These are phyloP conservation scores for Medicago ruthenica DNA, from an alignment of 306 rosid species.

Conservation along the genomic window DNA sequence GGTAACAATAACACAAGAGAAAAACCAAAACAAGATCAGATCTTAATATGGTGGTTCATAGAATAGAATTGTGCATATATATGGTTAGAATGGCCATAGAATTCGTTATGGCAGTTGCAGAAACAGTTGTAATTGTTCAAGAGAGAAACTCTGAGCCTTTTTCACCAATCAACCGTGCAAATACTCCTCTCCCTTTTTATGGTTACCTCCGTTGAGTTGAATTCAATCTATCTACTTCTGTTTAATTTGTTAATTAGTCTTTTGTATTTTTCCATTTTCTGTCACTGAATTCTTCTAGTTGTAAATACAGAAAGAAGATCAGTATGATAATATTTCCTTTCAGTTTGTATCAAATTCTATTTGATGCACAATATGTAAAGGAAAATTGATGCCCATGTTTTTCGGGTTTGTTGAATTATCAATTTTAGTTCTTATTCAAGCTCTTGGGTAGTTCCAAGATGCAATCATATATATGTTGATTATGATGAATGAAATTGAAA, in stretches of 20 bases:
- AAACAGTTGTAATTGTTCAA: conserved; percentile 64
- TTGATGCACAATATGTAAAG: conserved; percentile 21
- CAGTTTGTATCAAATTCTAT: conserved; percentile 2
- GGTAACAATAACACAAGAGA: too few relatives aligned
- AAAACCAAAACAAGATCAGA: not conserved
- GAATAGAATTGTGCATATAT: conserved; percentile 63
- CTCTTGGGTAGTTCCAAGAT: not conserved
- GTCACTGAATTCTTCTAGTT: not conserved
- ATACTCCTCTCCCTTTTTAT: conserved; percentile 55
- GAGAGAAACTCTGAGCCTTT: conserved; percentile 45
- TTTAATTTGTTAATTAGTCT: not conserved
- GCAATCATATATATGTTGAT: not conserved
- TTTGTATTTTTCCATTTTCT: not conserved
- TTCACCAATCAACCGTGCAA: conserved; percentile 30
- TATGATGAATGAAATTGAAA: conserved; percentile 19
- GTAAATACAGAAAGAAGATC: conserved; percentile 6
- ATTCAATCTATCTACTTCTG: not conserved
- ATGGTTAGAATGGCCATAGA: conserved; percentile 70
- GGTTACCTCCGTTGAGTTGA: conserved; percentile 58
- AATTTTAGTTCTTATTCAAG: not conserved
- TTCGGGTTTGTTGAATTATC: conserved; percentile 32
- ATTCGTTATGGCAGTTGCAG: conserved; percentile 71
- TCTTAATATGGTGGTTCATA: conserved; percentile 60
- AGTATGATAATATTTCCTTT: not conserved
- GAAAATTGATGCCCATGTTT: conserved; percentile 21